Conservation (phyloP, 176 grass and related monocot species). For the Zoysia japonica region DNA sequence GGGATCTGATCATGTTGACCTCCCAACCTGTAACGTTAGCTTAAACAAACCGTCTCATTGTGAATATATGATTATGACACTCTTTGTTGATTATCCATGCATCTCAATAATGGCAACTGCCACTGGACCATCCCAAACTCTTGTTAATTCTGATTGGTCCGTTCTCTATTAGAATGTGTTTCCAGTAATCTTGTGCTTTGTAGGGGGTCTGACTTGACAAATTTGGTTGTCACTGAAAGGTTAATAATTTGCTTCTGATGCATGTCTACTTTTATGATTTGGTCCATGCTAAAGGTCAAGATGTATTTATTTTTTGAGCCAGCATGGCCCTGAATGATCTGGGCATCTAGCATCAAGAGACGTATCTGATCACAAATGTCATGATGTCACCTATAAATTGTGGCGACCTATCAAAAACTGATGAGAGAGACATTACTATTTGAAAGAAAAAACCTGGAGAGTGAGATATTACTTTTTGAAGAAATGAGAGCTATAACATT, state of each 20-base stretch:
- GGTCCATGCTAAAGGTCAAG: slow-evolving; percentile 1
- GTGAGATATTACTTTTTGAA: not conserved
- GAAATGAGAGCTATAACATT: no score
- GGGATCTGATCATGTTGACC: slow-evolving; percentile 1
- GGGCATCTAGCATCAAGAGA: slow-evolving; percentile 17
- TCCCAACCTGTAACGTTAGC: not conserved
- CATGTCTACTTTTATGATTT: not conserved
- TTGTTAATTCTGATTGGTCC: not conserved
- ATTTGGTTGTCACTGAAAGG: not conserved
- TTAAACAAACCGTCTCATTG: not conserved
- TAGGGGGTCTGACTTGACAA: not conserved
- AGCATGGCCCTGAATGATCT: not conserved
- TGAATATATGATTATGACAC: not conserved
- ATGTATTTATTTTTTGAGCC: not conserved
- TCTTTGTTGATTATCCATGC: not conserved
- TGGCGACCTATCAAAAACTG: not conserved
- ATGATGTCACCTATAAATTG: slow-evolving; percentile 4
- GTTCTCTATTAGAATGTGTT: not conserved
- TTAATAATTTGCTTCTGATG: not conserved
- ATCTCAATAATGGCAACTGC: not conserved
- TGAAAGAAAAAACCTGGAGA: not conserved
- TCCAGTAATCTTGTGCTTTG: not conserved
- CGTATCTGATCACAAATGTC: not conserved
- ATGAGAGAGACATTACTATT: no score
- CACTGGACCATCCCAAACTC: not conserved